Base-by-base conservation (phyloP, 768 basidiomycete genomes). In the Rhizopogon vesiculosus region DNA sequence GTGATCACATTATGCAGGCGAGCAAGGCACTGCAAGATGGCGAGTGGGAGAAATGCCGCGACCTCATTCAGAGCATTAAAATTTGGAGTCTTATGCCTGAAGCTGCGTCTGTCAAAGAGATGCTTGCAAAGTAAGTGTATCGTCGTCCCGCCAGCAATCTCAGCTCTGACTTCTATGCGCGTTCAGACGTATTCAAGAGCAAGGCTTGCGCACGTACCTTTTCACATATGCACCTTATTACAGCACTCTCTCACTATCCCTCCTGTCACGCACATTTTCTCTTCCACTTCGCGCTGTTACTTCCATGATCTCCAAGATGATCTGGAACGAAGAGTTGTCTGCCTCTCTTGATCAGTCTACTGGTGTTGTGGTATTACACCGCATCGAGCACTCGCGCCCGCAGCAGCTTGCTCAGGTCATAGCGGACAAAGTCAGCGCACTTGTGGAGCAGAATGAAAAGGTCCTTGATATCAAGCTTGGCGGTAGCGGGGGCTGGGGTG, bases 1-100 rank as follows among this genome's bases (percentile, higher is more conserved):
- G 97, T 35, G 97, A 99, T 66, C 97, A 98, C 68, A 96, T 99
- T 71, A 97, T 98, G 91, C 96, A 98, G 71, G 97, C 97, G 2
- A 92, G 90, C 73, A 98, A 93, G 72, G 95, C 97, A 1, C 72
- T 99, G 45, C 94, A 98, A 73, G 85, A 89, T 59, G 97, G 96
- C 16, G 93, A 98, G 64, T 99, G 97, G 97, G 91, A 96, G 69
- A 86, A 88, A 65, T 96, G 94, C 64, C 83, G 89, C 45, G 95
- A 98, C 66, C 78, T 99, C 53, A 84, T 98, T 52, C 87, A 94
- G 68, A 86, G 88, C 66, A 98, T 98, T 79, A 98, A 97, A 73
- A 94, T 98, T 35, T 98, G 97, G 97, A 87, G 84, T 63, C 73
- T 99, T 58, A 93, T 99, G 89, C 94, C 95, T 1, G 93, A 96